Evolutionary conservation across 345 rosid species (phyloP), one percentile per base, ranked within the genome.

Genomic region (Gossypium sturtianum): DNA sequence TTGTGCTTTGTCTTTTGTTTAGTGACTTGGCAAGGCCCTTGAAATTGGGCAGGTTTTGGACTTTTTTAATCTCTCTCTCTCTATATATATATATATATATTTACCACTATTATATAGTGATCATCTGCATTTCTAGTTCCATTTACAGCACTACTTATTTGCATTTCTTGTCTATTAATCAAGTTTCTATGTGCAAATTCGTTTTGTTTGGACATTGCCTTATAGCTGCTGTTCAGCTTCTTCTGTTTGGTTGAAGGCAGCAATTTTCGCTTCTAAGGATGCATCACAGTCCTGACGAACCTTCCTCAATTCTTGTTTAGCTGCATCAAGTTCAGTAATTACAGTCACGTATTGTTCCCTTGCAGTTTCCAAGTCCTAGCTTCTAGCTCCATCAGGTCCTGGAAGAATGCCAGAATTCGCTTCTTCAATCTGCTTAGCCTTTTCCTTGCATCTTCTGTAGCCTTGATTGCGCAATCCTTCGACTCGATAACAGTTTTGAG

Each of bases 241-340:
- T 71, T 84, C 84, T 70, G 84, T 91, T 63, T 83, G 89, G 77
- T 80, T 66, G 48, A 83, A 72, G 68, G 98, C 96, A 80, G 83
- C 83, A 74, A 76, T 76, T 80, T 89, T 94, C 45, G 82, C 84
- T 43, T 80, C 93, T 75, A 80, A 74, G 20, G 85, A 73, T 76
- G 88, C 88, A 82, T 89, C 83, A 7, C 78, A 82, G 59, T 87
- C 89, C 83, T 89, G 98, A 73, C 84, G 88, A 66, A 91, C 75
- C 78, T 87, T 89, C 76, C 86, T 77, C 54, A 94, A 88, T 79
- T 92, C 93, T 84, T 91, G 91, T 84, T 94, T 94, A 4, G 90
- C 85, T 10, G 82, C 76, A 81, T 89, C 93, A 76, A 94, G 97
- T 77, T 91, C 93, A 34, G 82, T 78, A 73, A 86, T 79, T 2